These are phyloP conservation scores for Gyrodon lividus DNA, from an alignment of 768 basidiomycete genomes.

Conservation along the genomic window DNA sequence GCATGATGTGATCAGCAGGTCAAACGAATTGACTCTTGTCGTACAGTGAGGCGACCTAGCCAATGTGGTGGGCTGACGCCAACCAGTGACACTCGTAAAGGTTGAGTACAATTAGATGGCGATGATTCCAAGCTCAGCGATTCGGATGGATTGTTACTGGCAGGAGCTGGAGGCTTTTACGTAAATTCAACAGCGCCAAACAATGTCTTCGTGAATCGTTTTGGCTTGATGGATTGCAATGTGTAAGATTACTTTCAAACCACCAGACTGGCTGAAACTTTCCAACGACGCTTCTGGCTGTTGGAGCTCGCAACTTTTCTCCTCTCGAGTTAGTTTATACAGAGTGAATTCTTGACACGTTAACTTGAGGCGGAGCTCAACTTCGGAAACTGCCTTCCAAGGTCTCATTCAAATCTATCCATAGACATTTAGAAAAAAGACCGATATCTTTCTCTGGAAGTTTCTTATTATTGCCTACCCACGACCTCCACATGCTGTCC, in stretches of 20 bases:
- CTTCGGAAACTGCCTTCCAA: constrained; percentile 1
- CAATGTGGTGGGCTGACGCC: background rate
- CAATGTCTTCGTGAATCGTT: constrained; percentile 7
- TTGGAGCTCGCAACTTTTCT: background rate
- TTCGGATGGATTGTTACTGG: background rate
- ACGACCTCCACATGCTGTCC: constrained; percentile 29
- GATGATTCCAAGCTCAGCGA: background rate
- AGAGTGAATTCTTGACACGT: too few relatives aligned
- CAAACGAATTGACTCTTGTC: background rate
- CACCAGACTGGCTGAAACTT: too few relatives aligned
- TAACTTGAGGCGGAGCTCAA: constrained; percentile 1
- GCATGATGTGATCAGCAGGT: background rate
- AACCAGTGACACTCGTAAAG: too few relatives aligned
- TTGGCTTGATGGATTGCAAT: background rate
- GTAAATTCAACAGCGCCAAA: constrained; percentile 30
- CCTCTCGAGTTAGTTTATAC: background rate
- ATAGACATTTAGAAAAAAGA: constrained; percentile 1
- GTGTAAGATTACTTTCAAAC: background rate
- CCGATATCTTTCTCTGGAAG: constrained; percentile 15
- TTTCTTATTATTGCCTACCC: constrained; percentile 9
- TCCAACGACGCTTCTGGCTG: background rate
- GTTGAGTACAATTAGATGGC: background rate
- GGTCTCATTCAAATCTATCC: constrained; percentile 3
- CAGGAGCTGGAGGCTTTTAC: constrained; percentile 18
- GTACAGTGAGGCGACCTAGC: background rate